Base-by-base conservation (phyloP, 2,329 filamentous ascomycete genomes). In the Hirsutella minnesotensis region DNA sequence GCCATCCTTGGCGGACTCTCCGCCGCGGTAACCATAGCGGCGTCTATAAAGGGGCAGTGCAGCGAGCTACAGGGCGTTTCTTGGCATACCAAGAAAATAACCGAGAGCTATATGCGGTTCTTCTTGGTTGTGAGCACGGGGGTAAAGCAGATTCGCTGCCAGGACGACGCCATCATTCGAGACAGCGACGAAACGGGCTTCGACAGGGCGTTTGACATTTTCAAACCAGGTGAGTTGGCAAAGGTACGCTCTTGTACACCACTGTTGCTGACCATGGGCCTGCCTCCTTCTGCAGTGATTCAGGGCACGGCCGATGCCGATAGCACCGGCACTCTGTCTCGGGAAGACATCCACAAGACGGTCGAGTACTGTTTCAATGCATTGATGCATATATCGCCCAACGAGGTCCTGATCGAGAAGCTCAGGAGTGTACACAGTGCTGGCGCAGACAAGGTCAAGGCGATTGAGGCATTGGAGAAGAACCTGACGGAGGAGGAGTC, bases 21-120 rank as follows among this genome's bases (percentile, higher is more conserved):
- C 1, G 68, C 70, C 0, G 68, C 68, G 1, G 55, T 54, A 1
- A 67, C 68, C 0, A 69, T 73, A 16, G 49, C 51, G 3, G 68
- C 69, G 0, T 49, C 59, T 0, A 55, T 59, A 4, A 53, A 54
- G n/a, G 66, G 65, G 1, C 52, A 73, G 7, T 57, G 51, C 33
- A 47, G 51, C 38, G 68, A 73, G 52, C 9, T 39, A 2, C 47
- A 42, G 4, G 67, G 65, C 0, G 56, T 54, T 15, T 44, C 48
- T 5, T 65, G 62, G 71, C 68, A 73, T 49, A 55, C 56, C 0
- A 60, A 59, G 38, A 72, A 72, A 52, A 57, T 66, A 1, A 50
- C 55, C 2, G 67, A 69, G 39, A 59, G 58, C 3, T 74, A 73
- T 48, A 66, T 64, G 1, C 62, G 69, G 1, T 74, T 73, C 53